These are phyloP conservation scores for Podospora sp. DNA, from an alignment of 495 filamentous ascomycete genomes.

Conservation along the genomic window DNA sequence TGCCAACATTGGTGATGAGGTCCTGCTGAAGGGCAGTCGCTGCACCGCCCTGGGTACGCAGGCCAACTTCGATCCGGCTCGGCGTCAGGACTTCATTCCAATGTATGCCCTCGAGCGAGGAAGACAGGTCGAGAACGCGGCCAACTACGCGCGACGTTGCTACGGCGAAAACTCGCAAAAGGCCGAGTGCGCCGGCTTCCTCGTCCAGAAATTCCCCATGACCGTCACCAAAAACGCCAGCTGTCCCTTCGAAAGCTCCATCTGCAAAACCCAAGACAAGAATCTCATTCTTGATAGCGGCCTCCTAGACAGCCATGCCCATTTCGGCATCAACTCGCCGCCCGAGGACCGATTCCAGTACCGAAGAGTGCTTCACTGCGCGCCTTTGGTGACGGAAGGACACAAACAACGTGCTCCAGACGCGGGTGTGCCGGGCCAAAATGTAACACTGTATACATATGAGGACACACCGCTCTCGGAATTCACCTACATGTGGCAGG, in stretches of 20 bases:
- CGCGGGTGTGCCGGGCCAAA: not conserved
- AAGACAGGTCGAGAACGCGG: slow-evolving; percentile 5
- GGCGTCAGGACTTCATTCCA: not conserved
- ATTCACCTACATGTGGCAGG: too few relatives aligned
- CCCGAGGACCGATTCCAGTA: slow-evolving; percentile 15
- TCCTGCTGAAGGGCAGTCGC: slow-evolving; percentile 1
- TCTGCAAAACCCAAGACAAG: slow-evolving; percentile 23
- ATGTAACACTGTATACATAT: not conserved
- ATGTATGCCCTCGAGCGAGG: not conserved
- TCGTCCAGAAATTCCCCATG: slow-evolving; percentile 11
- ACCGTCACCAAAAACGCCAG: slow-evolving; percentile 18
- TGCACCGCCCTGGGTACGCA: not conserved
- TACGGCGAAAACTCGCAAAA: not conserved
- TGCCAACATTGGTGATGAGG: slow-evolving; percentile 11
- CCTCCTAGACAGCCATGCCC: slow-evolving; percentile 20
- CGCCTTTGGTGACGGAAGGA: slow-evolving; percentile 27
- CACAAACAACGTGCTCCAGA: slow-evolving; percentile 9
- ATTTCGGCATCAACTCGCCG: slow-evolving; percentile 30
- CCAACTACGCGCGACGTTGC: slow-evolving; percentile 24
- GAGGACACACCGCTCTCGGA: not conserved
- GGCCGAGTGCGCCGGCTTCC: slow-evolving; percentile 12
- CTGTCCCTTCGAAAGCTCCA: slow-evolving; percentile 25
- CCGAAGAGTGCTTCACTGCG: slow-evolving; percentile 23
- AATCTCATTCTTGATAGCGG: slow-evolving; percentile 27
- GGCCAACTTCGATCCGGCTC: not conserved